Evolutionary conservation across 345 rosid genomes (phyloP), one percentile per base, ranked within the genome.

Genomic region (Capsella bursapastoris): DNA sequence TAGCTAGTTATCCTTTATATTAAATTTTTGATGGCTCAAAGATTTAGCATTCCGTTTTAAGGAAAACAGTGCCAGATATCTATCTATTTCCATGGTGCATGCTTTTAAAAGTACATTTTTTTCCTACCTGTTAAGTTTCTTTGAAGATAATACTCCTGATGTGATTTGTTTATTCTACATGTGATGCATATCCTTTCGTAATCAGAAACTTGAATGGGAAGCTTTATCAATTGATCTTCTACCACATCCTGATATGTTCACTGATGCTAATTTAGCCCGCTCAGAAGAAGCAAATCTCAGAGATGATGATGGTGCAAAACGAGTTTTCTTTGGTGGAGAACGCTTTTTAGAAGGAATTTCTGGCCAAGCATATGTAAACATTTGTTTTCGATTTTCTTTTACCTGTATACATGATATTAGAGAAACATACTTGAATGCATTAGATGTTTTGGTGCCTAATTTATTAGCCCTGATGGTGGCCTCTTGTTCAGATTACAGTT

Each of bases 171-270:
- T 77, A 18, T 18, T 50, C 66, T 57, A 48, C 61, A 80, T 84
- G 70, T 73, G 82, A 71, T 73, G 71, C 75, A 69, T 66, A 64
- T 31, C 75, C 48, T 78, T 79, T 83, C 57, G 32, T 77, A 55
- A 48, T 57, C 95, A 95, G 99, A 95, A 90, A 90, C 97, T 95
- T 64, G 97, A 90, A 84, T 95, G 99, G 98, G 97, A 87, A 78
- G 89, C 97, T 58, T 80, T 95, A 82, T 95, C 99, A 66, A 79
- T 95, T 72, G 99, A 95, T 88, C 98, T 95, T 66, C 85, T 95
- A 82, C 99, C 99, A 66, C 98, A 95, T 86, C 99, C 99, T 79
- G 99, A 95, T 84, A 95, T 95, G 99, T 95, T 95, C 78, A 73
- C 88, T 48, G 99, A 95, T 60, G 91, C 90, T 76, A 94, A 83